Evolutionary conservation across 73 alveolate genomes (phyloP).

Genomic region (Symbiodinium natans): DNA sequence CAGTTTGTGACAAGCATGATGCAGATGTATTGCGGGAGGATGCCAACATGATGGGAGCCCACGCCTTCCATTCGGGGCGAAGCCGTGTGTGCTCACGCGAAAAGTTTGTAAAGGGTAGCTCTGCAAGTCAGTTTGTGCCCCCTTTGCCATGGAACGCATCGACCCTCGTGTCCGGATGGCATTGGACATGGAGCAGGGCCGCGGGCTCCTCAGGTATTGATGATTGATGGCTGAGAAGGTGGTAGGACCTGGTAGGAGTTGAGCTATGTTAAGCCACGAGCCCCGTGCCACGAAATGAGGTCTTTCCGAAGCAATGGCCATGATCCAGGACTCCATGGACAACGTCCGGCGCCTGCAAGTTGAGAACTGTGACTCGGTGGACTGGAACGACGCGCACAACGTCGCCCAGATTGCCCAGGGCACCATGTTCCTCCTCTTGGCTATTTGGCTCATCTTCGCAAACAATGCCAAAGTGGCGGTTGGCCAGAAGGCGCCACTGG

Average conservation of each 20-base stretch:
- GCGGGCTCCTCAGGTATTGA: not conserved
- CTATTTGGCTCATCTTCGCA: conserved; percentile 85
- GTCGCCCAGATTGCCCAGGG: conserved; percentile 89
- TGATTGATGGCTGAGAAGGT: too few species aligned
- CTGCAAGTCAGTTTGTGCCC: too few species aligned
- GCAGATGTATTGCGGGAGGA: too few species aligned
- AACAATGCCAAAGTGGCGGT: conserved; percentile 48
- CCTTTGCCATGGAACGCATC: not conserved
- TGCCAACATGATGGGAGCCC: too few species aligned
- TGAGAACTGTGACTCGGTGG: conserved; percentile 9
- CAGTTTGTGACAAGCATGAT: too few species aligned
- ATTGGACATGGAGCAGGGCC: not conserved
- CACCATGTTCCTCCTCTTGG: conserved; percentile 42
- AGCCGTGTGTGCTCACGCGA: not conserved
- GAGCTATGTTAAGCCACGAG: too few species aligned
- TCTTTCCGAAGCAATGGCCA: not conserved
- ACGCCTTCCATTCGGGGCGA: too few species aligned
- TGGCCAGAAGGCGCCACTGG: conserved; percentile 58
- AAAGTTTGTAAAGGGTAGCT: too few species aligned
- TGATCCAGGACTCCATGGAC: conserved; percentile 9
- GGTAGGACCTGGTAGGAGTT: too few species aligned
- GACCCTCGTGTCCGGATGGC: not conserved
- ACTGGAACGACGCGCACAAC: conserved; percentile 67
- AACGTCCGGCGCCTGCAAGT: not conserved
- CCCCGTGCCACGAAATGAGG: too few species aligned